Base-by-base conservation (phyloP, 2,329 filamentous ascomycete species). In the Monosporascus sp. region DNA sequence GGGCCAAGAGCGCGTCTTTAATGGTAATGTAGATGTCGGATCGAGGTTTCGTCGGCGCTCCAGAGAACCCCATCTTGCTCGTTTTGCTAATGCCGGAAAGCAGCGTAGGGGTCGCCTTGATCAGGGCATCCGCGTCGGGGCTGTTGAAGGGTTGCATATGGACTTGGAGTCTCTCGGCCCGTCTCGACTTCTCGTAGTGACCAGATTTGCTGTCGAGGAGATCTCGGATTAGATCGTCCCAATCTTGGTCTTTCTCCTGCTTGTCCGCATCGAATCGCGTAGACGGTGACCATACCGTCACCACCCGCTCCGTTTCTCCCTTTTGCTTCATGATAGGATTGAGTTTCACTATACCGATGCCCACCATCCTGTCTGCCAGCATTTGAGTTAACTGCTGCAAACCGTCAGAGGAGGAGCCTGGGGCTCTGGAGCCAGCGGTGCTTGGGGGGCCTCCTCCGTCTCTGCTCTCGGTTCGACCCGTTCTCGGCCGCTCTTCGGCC, bases 1-100 rank as follows among this genome's bases (percentile, higher is more conserved):
- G 85, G 18, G 87, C 86, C 24, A 99, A 76, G n/a, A 86, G 78
- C 0, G 90, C 89, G 58, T 90, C 86, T 54, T 85, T 84, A 48
- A 99, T 72, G 0, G 91, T 97, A 45, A 99, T 72, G 67, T 99
- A 99, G 49, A 99, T 97, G 68, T 99, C 95, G 11, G 91, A 97
- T 62, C 95, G 81, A 17, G 88, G 80, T 67, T 90, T 92, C 0
- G 88, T 91, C 0, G 94, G 93, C 2, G 92, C 92, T 14, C 92
- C 92, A 3, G 93, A 90, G 68, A 99, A 97, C 2, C 92, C 94
- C 69, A 97, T 92, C 68, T 94, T 94, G 63, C 80, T 87, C 0
- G 92, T 96, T 68, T 88, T 88, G 53, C 80, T 79, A 55, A 97
- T 82, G 50, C 88, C 86, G 49, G 95, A 87, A 15, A 99, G 82